phyloP scores from a whole-genome alignment of 208 protist species.

The Trypanosoma grayi region DNA sequence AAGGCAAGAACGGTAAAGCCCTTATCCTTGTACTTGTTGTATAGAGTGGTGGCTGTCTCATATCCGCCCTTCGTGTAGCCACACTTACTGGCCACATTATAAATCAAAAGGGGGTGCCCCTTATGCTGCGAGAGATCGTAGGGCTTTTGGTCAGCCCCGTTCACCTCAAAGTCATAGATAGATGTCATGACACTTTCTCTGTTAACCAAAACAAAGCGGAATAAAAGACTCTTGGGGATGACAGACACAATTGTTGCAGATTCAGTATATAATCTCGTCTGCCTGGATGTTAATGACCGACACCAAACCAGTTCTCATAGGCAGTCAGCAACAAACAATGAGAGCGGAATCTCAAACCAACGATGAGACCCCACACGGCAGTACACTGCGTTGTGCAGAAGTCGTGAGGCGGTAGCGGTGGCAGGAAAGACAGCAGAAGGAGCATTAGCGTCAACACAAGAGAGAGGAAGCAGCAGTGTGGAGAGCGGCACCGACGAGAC shows the following conservation, averaged over 20 bases:
- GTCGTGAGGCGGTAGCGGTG: background rate
- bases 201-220: background rate
- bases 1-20: constrained; percentile 91
- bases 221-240: background rate
- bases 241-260: too few species aligned
- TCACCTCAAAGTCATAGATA: constrained; percentile 19
- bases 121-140: constrained; percentile 35
- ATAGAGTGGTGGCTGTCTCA: constrained; percentile 69
- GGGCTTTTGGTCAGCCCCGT: constrained; percentile 17
- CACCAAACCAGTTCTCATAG: background rate
- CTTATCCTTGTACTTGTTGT: constrained; percentile 80
- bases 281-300: too few species aligned
- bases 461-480: too few species aligned
- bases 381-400: background rate
- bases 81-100: constrained; percentile 82
- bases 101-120: constrained; percentile 30
- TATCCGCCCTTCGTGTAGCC: constrained; percentile 87
- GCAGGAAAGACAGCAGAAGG: too few species aligned
- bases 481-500: too few species aligned
- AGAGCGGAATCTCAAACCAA: constrained; percentile 11
- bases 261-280: too few species aligned
- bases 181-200: background rate
- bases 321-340: background rate
- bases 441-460: too few species aligned
- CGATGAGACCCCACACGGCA: constrained; percentile 1